Evolutionary conservation across 176 grass and related monocot genomes (phyloP).

Genomic region (Cenchrus fungigraminus): DNA sequence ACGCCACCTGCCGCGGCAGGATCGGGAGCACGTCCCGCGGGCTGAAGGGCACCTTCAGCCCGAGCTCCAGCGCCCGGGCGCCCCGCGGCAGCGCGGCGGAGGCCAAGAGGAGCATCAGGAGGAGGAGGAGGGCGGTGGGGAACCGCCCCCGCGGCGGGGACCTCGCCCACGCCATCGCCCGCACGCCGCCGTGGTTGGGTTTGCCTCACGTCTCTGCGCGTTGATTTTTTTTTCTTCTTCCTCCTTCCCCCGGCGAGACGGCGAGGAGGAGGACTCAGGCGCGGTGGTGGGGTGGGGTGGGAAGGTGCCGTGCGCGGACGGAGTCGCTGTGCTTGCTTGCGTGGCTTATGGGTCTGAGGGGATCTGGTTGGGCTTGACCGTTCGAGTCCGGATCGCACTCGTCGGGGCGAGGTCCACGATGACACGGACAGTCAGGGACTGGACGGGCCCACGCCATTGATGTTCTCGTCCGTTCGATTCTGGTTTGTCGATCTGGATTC

Average conservation of each 20-base stretch:
- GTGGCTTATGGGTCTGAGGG: constrained; percentile 24
- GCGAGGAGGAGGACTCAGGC: not conserved
- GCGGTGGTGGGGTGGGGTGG: not conserved
- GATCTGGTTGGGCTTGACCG: constrained; percentile 5
- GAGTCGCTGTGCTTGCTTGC: constrained; percentile 28
- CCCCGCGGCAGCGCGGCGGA: constrained; percentile 34
- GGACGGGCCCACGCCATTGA: not conserved
- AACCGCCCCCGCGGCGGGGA: not conserved
- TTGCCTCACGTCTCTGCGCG: not conserved
- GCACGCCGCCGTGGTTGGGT: not conserved
- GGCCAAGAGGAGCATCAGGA: constrained; percentile 10
- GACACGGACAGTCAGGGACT: not conserved
- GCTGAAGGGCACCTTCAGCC: constrained; percentile 69
- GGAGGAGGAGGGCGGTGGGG: not conserved
- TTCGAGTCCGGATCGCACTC: not conserved
- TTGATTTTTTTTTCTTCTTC: not conserved
- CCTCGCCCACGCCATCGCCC: constrained; percentile 32
- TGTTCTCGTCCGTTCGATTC: not conserved
- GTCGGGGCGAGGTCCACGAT: not conserved
- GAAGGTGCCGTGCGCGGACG: constrained; percentile 39
- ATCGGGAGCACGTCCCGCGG: constrained; percentile 82
- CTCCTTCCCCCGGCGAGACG: not conserved
- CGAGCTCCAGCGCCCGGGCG: constrained; percentile 37
- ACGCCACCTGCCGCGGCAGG: constrained; percentile 81
- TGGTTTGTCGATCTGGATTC: not conserved